phyloP scores from a whole-genome alignment of 805 yeast species.

The Middelhovenomyces tepae region DNA sequence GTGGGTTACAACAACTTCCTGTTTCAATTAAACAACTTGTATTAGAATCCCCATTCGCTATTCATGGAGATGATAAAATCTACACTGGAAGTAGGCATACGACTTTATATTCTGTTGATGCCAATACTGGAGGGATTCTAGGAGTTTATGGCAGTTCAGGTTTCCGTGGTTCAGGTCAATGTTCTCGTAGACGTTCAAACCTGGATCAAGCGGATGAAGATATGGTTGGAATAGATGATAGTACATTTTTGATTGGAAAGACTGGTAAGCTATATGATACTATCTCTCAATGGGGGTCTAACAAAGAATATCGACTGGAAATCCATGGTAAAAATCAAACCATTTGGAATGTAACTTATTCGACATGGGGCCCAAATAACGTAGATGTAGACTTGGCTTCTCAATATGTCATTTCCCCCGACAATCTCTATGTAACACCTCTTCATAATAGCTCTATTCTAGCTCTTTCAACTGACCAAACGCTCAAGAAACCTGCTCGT shows the following conservation, averaged over 20 bases:
- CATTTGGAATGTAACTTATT: conserved; percentile 78
- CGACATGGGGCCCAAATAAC: conserved; percentile 89
- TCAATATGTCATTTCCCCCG: conserved; percentile 43
- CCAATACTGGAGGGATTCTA: conserved; percentile 63
- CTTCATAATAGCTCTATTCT: conserved; percentile 71
- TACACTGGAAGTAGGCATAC: conserved; percentile 82
- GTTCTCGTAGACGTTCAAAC: conserved; percentile 12
- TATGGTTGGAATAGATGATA: conserved; percentile 8
- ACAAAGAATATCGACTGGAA: conserved; percentile 28
- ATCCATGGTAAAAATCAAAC: conserved; percentile 68
- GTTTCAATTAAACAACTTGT: conserved; percentile 71
- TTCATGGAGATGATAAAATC: conserved; percentile 66
- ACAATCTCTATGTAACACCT: conserved; percentile 73
- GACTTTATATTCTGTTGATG: conserved; percentile 63
- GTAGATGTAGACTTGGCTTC: conserved; percentile 50
- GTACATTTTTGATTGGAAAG: conserved; percentile 25
- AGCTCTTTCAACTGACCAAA: conserved; percentile 52
- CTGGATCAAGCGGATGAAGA: conserved; percentile 6
- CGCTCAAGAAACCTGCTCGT: conserved; percentile 58
- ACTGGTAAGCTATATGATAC: conserved; percentile 16
- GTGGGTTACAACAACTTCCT: conserved; percentile 76
- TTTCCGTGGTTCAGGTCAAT: conserved; percentile 11
- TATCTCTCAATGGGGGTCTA: conserved; percentile 10
- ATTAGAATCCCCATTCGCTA: conserved; percentile 74
- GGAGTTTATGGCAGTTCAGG: conserved; percentile 50